Evolutionary conservation across 2,329 filamentous ascomycete genomes (phyloP).

Genomic region (Alternaria viburni): DNA sequence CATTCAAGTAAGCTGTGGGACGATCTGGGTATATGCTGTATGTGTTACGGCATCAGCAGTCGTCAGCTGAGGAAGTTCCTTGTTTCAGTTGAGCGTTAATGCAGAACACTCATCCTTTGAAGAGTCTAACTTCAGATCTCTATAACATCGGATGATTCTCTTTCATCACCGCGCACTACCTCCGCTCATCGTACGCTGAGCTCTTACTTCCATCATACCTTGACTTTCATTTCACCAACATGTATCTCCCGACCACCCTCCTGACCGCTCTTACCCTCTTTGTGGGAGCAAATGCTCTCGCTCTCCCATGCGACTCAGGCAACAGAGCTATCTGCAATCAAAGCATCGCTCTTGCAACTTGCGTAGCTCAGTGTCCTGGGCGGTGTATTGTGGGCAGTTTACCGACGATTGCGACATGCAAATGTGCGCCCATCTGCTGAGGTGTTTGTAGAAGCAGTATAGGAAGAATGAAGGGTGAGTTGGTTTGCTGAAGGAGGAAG

Average conservation of each 20-base stretch:
- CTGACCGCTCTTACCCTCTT: fast-evolving
- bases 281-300: background rate
- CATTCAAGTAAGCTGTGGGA: background rate
- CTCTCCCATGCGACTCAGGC: background rate
- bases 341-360: background rate
- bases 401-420: background rate
- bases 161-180: background rate
- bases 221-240: background rate
- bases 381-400: background rate
- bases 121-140: fast-evolving
- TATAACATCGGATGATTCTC: background rate
- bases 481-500: background rate
- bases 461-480: background rate
- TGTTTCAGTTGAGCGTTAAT: background rate
- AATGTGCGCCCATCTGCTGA: background rate
- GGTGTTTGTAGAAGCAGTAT: background rate
- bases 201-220: background rate
- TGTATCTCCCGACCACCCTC: background rate
- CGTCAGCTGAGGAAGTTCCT: background rate
- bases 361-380: background rate
- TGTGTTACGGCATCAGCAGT: background rate
- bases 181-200: background rate
- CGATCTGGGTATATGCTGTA: background rate
- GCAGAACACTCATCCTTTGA: background rate
- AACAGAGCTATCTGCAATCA: background rate